A percentile compares a stretch with the other conserved stretches of the same genome.
phyloP scores from a whole-genome alignment of 1,284 basidiomycete species.

The Pseudozyma tsukubaensis region DNA sequence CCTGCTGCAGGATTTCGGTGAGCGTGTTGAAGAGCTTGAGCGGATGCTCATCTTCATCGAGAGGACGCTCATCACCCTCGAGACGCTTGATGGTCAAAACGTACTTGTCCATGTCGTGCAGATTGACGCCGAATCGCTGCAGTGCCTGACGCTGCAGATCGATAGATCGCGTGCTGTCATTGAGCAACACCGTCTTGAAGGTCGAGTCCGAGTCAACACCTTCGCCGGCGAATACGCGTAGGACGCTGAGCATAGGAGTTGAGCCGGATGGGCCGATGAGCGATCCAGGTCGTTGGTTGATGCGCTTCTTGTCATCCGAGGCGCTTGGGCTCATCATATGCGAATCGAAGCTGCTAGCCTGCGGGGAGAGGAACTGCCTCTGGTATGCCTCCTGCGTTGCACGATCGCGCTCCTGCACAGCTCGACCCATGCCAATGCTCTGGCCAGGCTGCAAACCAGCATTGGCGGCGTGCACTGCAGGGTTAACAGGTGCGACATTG shows the following conservation, averaged over 20 bases:
- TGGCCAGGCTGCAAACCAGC: constrained; percentile 43
- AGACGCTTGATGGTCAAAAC: constrained; percentile 92
- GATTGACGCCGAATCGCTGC: constrained; percentile 81
- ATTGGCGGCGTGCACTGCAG: constrained; percentile 38
- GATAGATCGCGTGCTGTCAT: constrained; percentile 81
- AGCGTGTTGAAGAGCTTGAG: constrained; percentile 86
- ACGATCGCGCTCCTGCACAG: constrained; percentile 60
- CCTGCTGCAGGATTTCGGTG: constrained; percentile 72
- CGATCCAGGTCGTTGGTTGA: constrained; percentile 59
- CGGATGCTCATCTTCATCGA: constrained; percentile 81
- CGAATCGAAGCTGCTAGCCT: constrained; percentile 31
- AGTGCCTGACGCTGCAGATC: constrained; percentile 91
- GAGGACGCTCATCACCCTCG: constrained; percentile 80
- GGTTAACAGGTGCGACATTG: constrained; percentile 12
- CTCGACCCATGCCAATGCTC: constrained; percentile 52
- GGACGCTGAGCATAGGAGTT: constrained; percentile 88
- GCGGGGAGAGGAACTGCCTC: constrained; percentile 54
- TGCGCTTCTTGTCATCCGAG: constrained; percentile 22
- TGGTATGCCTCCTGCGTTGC: constrained; percentile 59
- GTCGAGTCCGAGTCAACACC: constrained; percentile 85
- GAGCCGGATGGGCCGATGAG: constrained; percentile 69
- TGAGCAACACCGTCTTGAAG: constrained; percentile 96
- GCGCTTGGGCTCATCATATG: constrained; percentile 9
- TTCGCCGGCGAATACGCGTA: constrained; percentile 92
- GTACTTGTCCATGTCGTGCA: constrained; percentile 75